Evolutionary conservation across 805 yeast genomes (phyloP).

Genomic region (Lipomyces anomalus): DNA sequence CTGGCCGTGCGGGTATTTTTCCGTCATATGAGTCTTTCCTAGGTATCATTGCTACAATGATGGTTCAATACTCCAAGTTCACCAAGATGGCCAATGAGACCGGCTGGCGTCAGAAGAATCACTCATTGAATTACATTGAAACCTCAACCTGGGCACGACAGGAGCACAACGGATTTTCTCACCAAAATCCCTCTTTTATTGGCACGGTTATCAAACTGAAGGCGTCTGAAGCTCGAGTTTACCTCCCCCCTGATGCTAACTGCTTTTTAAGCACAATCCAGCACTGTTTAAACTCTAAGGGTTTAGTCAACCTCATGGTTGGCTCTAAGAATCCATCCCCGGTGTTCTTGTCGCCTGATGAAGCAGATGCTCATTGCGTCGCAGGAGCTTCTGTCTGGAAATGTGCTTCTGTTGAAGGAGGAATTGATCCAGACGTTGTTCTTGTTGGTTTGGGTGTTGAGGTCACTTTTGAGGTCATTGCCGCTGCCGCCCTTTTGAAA

Average conservation of each 20-base stretch:
- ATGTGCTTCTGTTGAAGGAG: slow-evolving; percentile 23
- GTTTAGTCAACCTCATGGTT: slow-evolving; percentile 24
- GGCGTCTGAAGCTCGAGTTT: slow-evolving; percentile 23
- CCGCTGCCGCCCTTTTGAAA: slow-evolving; percentile 22
- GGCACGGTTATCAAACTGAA: slow-evolving; percentile 23
- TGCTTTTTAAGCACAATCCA: slow-evolving; percentile 21
- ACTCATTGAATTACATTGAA: slow-evolving; percentile 23
- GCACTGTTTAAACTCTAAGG: slow-evolving; percentile 19
- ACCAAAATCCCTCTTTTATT: slow-evolving; percentile 24
- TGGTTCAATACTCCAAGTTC: slow-evolving; percentile 25
- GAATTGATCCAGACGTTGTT: slow-evolving; percentile 24
- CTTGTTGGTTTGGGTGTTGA: slow-evolving; percentile 25
- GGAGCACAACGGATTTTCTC: slow-evolving; percentile 27
- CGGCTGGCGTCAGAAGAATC: slow-evolving; percentile 20
- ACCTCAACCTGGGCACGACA: slow-evolving; percentile 26
- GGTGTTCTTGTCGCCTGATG: slow-evolving; percentile 20
- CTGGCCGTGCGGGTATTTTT: slow-evolving; percentile 25
- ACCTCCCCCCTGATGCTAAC: slow-evolving; percentile 26
- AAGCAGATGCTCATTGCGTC: slow-evolving; percentile 23
- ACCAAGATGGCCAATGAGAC: slow-evolving; percentile 24
- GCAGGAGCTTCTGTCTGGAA: slow-evolving; percentile 27
- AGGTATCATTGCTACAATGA: slow-evolving; percentile 24
- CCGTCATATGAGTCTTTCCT: slow-evolving; percentile 26
- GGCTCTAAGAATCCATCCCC: slow-evolving; percentile 23
- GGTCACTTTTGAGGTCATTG: slow-evolving; percentile 25